Evolutionary conservation across 2,329 filamentous ascomycete genomes (phyloP).

Genomic region (Fusarium penzigii): DNA sequence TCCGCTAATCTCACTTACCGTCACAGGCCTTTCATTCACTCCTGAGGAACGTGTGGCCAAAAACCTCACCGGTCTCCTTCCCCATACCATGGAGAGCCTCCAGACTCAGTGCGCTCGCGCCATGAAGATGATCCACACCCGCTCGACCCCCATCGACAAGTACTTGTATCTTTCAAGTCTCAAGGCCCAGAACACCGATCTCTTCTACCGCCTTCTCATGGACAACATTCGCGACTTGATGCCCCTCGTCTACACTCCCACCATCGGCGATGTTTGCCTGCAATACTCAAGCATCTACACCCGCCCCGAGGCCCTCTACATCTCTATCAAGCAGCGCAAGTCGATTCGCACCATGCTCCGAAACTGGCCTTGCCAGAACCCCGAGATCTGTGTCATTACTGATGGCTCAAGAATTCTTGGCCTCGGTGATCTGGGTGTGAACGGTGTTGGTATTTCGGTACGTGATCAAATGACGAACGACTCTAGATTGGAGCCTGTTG

Average conservation of each 20-base stretch:
- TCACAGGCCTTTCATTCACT: constrained; percentile 61
- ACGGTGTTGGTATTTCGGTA: constrained; percentile 95
- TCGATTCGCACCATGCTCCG: constrained; percentile 84
- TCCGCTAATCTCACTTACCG: not conserved
- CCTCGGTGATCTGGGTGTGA: constrained; percentile 91
- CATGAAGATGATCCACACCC: constrained; percentile 72
- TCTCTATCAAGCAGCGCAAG: constrained; percentile 92
- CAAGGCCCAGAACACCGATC: constrained; percentile 74
- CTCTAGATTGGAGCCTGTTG: not conserved
- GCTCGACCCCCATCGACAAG: constrained; percentile 73
- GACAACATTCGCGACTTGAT: constrained; percentile 77
- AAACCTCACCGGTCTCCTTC: constrained; percentile 67
- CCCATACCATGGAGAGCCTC: constrained; percentile 62
- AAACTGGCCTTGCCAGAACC: constrained; percentile 88
- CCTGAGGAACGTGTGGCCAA: constrained; percentile 64
- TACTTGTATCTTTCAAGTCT: constrained; percentile 79
- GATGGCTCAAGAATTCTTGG: constrained; percentile 93
- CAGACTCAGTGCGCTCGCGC: constrained; percentile 64
- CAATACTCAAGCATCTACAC: constrained; percentile 97
- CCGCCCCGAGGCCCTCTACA: constrained; percentile 91
- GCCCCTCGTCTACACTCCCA: constrained; percentile 84
- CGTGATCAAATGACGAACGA: constrained; percentile 33
- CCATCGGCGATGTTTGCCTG: constrained; percentile 93
- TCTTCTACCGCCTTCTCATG: constrained; percentile 82
- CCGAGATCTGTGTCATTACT: constrained; percentile 95